Conservation (phyloP, 2,329 filamentous ascomycete genomes). For the Colletotrichum endophyticum region DNA sequence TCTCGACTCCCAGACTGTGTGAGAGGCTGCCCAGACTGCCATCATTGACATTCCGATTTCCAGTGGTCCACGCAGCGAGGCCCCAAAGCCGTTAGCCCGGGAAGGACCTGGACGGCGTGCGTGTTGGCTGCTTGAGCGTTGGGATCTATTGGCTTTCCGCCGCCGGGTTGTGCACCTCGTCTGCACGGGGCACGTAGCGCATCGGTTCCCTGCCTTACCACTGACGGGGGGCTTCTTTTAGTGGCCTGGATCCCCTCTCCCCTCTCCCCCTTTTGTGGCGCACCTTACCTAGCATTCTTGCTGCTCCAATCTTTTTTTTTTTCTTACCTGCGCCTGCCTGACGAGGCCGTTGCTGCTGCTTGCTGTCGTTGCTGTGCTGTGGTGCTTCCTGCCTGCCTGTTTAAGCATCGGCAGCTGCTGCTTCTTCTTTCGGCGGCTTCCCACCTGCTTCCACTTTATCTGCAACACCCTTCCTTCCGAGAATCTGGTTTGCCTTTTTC, state of each 20-base stretch:
- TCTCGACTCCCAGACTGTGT: background rate
- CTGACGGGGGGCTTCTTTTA: background rate
- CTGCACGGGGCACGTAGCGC: background rate
- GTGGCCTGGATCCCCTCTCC: background rate
- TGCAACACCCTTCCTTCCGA: background rate
- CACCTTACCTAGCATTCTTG: background rate
- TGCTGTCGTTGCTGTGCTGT: background rate
- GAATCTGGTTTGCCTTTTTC: background rate
- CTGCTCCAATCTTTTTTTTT: background rate
- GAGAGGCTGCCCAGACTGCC: background rate
- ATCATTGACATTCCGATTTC: background rate
- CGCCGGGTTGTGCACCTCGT: background rate
- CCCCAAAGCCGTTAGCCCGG: slow-evolving; percentile 1
- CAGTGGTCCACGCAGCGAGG: background rate
- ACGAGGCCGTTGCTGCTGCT: background rate
- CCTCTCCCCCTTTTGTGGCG: background rate
- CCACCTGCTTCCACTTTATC: background rate
- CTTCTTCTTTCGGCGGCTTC: background rate
- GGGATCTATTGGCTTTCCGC: background rate
- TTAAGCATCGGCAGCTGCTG: background rate
- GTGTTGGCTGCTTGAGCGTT: background rate
- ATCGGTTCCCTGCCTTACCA: background rate
- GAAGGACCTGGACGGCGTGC: slow-evolving; percentile 5
- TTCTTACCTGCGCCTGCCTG: background rate
- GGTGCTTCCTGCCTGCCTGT: background rate